Percentiles rank a stretch among this genome's conserved stretches.
phyloP scores from a whole-genome alignment of 768 basidiomycete genomes.

The Mycena haematopus region DNA sequence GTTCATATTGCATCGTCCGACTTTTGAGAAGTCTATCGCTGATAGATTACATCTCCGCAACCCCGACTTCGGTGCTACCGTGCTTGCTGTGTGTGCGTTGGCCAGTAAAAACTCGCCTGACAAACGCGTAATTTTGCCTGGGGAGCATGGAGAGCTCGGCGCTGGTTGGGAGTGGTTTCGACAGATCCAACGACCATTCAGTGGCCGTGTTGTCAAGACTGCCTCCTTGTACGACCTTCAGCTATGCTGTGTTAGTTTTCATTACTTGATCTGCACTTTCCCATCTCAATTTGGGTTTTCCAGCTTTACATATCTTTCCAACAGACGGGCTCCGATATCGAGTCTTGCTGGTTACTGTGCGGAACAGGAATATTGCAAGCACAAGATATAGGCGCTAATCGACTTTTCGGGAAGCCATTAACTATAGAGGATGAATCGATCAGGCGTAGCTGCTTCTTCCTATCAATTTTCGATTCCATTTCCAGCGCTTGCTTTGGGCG shows the following conservation, averaged over 20 bases:
- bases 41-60: constrained; percentile 47
- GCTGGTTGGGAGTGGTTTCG: constrained; percentile 51
- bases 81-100: constrained; percentile 59
- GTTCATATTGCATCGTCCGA: constrained; percentile 58
- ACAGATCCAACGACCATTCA: constrained; percentile 57
- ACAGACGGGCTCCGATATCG: constrained; percentile 46
- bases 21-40: constrained; percentile 49
- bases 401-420: constrained; percentile 40
- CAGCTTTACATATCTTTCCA: constrained; percentile 45
- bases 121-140: constrained; percentile 42
- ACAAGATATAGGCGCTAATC: constrained; percentile 52
- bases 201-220: constrained; percentile 49
- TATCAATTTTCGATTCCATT: constrained; percentile 40
- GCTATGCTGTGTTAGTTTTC: constrained; percentile 46
- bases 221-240: constrained; percentile 67
- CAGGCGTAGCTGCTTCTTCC: constrained; percentile 44
- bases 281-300: neutral
- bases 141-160: constrained; percentile 34
- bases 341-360: constrained; percentile 48
- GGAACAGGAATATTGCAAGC: constrained; percentile 56
- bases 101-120: constrained; percentile 52
- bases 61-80: constrained; percentile 47
- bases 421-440: constrained; percentile 45
- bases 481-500: constrained; percentile 52
- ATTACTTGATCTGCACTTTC: constrained; percentile 31